phyloP scores from a whole-genome alignment of 2,329 filamentous ascomycete species.

The Podosphaera xanthii region DNA sequence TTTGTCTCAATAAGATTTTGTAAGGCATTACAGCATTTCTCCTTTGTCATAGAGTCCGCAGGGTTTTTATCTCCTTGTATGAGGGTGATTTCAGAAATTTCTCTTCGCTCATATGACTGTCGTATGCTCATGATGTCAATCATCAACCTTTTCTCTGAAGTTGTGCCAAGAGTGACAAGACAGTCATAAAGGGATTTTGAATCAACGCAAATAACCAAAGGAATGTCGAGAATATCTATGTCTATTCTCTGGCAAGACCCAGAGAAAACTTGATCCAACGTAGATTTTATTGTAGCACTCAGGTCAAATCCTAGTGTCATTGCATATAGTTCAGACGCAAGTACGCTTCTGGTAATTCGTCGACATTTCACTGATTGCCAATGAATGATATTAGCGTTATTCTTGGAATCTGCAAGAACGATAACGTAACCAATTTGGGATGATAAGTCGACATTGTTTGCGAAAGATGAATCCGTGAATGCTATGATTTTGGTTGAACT shows the following conservation, averaged over 20 bases:
- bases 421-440: too few relatives aligned
- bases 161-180: background rate
- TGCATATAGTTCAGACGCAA: background rate
- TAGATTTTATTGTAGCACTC: background rate
- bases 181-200: conserved; percentile 1
- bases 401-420: too few relatives aligned
- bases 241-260: background rate
- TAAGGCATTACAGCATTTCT: too few relatives aligned
- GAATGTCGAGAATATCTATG: background rate
- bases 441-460: too few relatives aligned
- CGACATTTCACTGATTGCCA: too few relatives aligned
- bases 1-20: too few relatives aligned
- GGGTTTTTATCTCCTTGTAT: background rate
- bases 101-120: background rate
- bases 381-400: too few relatives aligned
- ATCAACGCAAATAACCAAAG: background rate
- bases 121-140: background rate
- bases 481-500: background rate
- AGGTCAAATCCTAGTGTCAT: conserved; percentile 3
- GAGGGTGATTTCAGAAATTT: background rate
- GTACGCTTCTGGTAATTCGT: too few relatives aligned
- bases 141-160: background rate
- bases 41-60: too few relatives aligned
- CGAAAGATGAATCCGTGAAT: background rate
- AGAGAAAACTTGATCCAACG: background rate